Conservation (phyloP, 108 stramenopile species). For the Fistulifera pelliculosa region DNA sequence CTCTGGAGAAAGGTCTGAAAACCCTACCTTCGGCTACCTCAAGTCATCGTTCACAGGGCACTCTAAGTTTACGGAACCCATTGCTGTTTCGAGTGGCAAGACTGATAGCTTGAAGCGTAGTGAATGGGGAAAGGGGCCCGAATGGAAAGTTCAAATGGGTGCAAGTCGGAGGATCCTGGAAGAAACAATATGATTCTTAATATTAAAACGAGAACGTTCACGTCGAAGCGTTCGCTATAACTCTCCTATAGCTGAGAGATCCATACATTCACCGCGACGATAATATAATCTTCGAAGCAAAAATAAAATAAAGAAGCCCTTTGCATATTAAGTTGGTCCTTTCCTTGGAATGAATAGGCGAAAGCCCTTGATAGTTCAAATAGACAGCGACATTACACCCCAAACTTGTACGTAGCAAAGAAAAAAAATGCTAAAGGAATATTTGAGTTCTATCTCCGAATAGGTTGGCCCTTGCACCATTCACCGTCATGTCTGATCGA, state of each 20-base stretch:
- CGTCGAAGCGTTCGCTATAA: no score
- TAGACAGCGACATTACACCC: no score
- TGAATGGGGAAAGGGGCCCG: background rate
- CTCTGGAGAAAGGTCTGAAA: background rate
- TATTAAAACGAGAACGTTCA: no score
- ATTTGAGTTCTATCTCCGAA: slow-evolving; percentile 14
- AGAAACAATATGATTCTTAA: background rate
- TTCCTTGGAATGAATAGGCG: background rate
- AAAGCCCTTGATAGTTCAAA: background rate
- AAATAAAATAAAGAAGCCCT: no score
- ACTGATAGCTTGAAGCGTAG: background rate
- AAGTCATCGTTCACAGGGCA: background rate
- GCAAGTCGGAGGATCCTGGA: background rate
- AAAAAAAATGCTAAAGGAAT: background rate
- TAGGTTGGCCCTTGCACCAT: slow-evolving; percentile 39
- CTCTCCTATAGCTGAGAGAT: no score
- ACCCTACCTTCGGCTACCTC: background rate
- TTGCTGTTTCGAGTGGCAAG: background rate
- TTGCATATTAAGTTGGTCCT: no score
- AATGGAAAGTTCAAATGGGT: slow-evolving; percentile 1
- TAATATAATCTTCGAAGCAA: no score
- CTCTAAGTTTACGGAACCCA: background rate
- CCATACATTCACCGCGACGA: background rate
- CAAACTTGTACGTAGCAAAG: no score
- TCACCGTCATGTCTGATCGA: slow-evolving; percentile 38